Percentiles rank a stretch among this genome's conserved stretches.
Evolutionary conservation across 495 filamentous ascomycete genomes (phyloP).

Genomic region (Xylaria flabelliformis): DNA sequence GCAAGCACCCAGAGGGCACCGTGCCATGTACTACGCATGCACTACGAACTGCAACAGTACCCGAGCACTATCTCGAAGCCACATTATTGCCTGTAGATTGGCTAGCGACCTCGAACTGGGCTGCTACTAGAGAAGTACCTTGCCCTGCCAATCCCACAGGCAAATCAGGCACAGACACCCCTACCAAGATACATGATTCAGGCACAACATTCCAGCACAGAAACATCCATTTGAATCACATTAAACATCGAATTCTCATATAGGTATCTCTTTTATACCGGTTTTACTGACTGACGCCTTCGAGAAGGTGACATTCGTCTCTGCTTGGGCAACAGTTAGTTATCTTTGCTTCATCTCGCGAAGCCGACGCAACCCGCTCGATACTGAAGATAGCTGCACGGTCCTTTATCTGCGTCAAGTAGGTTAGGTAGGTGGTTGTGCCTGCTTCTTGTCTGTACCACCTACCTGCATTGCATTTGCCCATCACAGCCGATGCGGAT

Average conservation of each 20-base stretch:
- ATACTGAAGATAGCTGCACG: not conserved
- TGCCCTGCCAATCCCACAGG: conserved; percentile 1
- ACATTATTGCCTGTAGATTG: not conserved
- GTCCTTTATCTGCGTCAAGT: not conserved
- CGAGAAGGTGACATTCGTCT: not conserved
- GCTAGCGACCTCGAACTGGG: not conserved
- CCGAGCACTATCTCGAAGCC: not conserved
- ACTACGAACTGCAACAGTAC: not conserved
- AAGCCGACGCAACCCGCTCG: conserved; percentile 23
- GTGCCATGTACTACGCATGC: not conserved
- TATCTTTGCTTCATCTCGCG: not conserved
- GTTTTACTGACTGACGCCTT: not conserved
- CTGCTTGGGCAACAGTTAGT: not conserved
- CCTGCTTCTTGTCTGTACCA: conserved; percentile 9
- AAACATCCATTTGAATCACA: not conserved
- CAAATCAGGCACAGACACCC: conserved; percentile 3
- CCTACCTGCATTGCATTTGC: conserved; percentile 17
- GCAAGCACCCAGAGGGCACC: conserved; percentile 6
- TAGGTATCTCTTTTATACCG: not conserved
- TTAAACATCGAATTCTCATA: not conserved
- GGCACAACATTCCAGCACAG: not conserved
- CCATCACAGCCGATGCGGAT: conserved; percentile 32
- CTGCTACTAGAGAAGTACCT: not conserved
- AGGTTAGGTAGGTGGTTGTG: conserved; percentile 2
- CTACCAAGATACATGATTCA: not conserved